phyloP scores from a whole-genome alignment of 176 grass and related monocot genomes.

The Hsuehochloa calcarea region DNA sequence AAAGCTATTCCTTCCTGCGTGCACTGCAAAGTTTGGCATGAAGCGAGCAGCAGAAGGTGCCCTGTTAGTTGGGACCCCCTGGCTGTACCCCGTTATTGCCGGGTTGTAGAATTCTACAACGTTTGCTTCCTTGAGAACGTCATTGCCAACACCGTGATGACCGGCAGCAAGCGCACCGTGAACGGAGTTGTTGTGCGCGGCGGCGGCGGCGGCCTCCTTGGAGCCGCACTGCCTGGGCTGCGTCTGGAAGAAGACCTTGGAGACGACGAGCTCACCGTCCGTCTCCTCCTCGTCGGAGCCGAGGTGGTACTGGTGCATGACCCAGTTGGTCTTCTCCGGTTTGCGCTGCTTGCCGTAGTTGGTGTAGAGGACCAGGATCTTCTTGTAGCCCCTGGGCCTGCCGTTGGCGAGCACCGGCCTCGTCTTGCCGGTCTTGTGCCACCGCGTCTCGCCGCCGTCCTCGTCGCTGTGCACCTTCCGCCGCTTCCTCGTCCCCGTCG shows the following conservation, averaged over 20 bases:
- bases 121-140: conserved; percentile 35
- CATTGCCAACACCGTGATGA: conserved; percentile 17
- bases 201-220: neutral
- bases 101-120: conserved; percentile 39
- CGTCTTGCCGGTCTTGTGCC: conserved; percentile 96
- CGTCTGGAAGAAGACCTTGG: conserved; percentile 93
- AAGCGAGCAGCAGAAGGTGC: conserved; percentile 33
- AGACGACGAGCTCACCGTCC: conserved; percentile 88
- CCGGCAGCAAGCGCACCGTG: neutral
- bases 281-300: conserved; percentile 81
- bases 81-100: conserved; percentile 45
- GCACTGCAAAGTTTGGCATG: conserved; percentile 49
- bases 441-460: conserved; percentile 79
- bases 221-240: conserved; percentile 76
- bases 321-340: conserved; percentile 91
- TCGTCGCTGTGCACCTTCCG: conserved; percentile 77
- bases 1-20: conserved; percentile 53
- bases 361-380: conserved; percentile 95
- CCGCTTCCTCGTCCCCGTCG: conserved; percentile 82
- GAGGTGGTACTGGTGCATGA: conserved; percentile 96
- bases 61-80: conserved; percentile 40
- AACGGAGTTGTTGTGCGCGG: neutral
- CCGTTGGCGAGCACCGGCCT: conserved; percentile 56
- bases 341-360: conserved; percentile 90
- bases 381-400: conserved; percentile 60